These are phyloP conservation scores for Monilinia fructicola DNA, from an alignment of 2,329 filamentous ascomycete genomes.

Conservation along the genomic window DNA sequence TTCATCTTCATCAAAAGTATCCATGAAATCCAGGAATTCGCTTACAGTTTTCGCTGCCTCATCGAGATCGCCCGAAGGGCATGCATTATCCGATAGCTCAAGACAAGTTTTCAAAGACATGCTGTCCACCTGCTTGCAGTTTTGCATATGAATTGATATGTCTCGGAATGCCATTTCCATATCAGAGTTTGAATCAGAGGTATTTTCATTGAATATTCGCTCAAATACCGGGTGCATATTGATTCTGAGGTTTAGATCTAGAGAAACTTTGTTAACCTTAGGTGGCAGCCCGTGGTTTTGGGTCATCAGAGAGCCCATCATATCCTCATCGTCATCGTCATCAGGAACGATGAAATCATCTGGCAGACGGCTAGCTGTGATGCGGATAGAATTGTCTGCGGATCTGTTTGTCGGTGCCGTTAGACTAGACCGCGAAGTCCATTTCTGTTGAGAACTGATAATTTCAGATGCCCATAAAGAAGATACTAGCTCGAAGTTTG, in stretches of 20 bases:
- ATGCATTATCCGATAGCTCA: conserved; percentile 31
- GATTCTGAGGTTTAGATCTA: conserved; percentile 17
- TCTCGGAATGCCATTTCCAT: conserved; percentile 16
- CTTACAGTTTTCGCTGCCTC: conserved; percentile 29
- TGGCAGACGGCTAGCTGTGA: conserved; percentile 21
- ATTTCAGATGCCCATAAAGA: conserved; percentile 39
- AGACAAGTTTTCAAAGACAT: conserved; percentile 25
- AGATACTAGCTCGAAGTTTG: conserved; percentile 47
- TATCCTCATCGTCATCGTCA: conserved; percentile 19
- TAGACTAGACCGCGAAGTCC: conserved; percentile 14
- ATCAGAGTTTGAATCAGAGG: conserved; percentile 1
- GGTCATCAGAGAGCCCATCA: not conserved
- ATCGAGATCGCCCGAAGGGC: conserved; percentile 35
- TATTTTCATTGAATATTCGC: conserved; percentile 8
- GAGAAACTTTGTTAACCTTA: not conserved
- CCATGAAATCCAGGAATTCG: conserved; percentile 32
- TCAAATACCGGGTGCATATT: conserved; percentile 21
- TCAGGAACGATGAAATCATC: conserved; percentile 38
- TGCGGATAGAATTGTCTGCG: conserved; percentile 17
- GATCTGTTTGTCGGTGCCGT: conserved; percentile 25
- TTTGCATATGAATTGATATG: conserved; percentile 19
- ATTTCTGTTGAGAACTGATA: conserved; percentile 1
- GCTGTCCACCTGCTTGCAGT: conserved; percentile 24
- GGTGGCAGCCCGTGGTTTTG: not conserved
- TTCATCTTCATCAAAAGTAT: conserved; percentile 23